These are phyloP conservation scores for Datisca glomerata DNA, from an alignment of 306 rosid species.

Conservation along the genomic window DNA sequence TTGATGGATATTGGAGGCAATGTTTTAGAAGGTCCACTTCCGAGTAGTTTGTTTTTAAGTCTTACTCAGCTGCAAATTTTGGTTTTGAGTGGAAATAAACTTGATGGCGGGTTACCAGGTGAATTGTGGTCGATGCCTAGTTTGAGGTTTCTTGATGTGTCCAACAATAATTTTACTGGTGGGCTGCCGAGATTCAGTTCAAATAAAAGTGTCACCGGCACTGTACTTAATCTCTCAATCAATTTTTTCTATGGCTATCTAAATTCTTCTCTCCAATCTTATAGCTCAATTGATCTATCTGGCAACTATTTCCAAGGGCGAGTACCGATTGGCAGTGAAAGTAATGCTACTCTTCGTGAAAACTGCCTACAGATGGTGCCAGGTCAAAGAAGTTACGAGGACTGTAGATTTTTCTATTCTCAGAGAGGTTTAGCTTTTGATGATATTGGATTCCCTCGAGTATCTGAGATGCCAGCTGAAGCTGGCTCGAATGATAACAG, in stretches of 20 bases:
- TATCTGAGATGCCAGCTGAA: conserved; percentile 7
- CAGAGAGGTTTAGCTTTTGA: conserved; percentile 25
- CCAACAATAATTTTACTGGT: conserved; percentile 57
- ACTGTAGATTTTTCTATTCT: conserved; percentile 48
- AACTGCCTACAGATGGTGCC: conserved; percentile 46
- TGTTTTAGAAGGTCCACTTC: conserved; percentile 29
- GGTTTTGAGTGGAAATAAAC: conserved; percentile 30
- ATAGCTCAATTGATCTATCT: conserved; percentile 46
- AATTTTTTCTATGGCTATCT: conserved; percentile 59
- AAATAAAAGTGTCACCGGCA: conserved; percentile 16
- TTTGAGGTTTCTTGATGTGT: conserved; percentile 46
- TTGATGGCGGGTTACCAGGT: conserved; percentile 41
- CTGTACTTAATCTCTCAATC: conserved; percentile 47
- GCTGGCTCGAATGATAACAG: conserved; percentile 20
- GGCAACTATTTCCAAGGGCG: conserved; percentile 66
- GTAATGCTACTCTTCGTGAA: conserved; percentile 28
- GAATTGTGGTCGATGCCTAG: conserved; percentile 33
- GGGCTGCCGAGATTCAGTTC: conserved; percentile 21
- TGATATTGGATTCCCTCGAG: conserved; percentile 15
- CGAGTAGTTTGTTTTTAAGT: conserved; percentile 24
- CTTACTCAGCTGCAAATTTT: conserved; percentile 27
- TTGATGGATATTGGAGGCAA: conserved; percentile 24
- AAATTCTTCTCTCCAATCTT: conserved; percentile 19
- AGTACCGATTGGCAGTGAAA: conserved; percentile 15
- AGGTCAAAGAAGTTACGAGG: conserved; percentile 41